phyloP scores from a whole-genome alignment of 2,329 filamentous ascomycete genomes.

The Fusarium sp. region DNA sequence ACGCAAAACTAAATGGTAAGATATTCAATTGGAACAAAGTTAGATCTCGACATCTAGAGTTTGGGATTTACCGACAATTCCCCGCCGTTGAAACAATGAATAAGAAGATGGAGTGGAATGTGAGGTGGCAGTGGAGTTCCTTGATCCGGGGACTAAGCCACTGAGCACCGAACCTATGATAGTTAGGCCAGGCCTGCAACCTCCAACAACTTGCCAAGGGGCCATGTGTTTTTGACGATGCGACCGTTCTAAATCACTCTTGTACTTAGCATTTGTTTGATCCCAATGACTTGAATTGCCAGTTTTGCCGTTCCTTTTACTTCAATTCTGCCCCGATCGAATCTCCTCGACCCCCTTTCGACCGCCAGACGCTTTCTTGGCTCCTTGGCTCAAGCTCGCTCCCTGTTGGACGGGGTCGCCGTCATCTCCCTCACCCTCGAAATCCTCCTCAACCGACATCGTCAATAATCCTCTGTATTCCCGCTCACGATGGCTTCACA shows the following conservation, averaged over 20 bases:
- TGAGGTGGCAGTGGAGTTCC: constrained; percentile 24
- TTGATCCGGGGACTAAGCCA: constrained; percentile 38
- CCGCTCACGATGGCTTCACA: constrained; percentile 49
- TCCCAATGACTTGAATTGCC: constrained; percentile 41
- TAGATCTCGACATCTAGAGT: not conserved
- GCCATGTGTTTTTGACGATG: constrained; percentile 44
- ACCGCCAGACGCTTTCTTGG: constrained; percentile 31
- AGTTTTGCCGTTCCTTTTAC: constrained; percentile 32
- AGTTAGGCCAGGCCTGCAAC: constrained; percentile 26
- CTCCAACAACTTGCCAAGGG: constrained; percentile 41
- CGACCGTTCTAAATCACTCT: constrained; percentile 37
- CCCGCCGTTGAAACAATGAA: constrained; percentile 33
- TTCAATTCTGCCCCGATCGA: constrained; percentile 22
- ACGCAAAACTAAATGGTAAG: not conserved
- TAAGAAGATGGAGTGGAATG: constrained; percentile 31
- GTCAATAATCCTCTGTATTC: not conserved
- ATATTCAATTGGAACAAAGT: not conserved
- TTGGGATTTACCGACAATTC: constrained; percentile 39
- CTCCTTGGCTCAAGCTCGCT: constrained; percentile 28
- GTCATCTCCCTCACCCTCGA: constrained; percentile 26
- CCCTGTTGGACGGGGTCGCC: constrained; percentile 33
- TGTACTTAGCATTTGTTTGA: constrained; percentile 35
- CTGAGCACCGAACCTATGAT: constrained; percentile 36
- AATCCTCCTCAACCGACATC: constrained; percentile 21
- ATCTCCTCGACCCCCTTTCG: constrained; percentile 24